Evolutionary conservation across 176 grass and related monocot genomes (phyloP).

Genomic region (Cenchrus fungigraminus): DNA sequence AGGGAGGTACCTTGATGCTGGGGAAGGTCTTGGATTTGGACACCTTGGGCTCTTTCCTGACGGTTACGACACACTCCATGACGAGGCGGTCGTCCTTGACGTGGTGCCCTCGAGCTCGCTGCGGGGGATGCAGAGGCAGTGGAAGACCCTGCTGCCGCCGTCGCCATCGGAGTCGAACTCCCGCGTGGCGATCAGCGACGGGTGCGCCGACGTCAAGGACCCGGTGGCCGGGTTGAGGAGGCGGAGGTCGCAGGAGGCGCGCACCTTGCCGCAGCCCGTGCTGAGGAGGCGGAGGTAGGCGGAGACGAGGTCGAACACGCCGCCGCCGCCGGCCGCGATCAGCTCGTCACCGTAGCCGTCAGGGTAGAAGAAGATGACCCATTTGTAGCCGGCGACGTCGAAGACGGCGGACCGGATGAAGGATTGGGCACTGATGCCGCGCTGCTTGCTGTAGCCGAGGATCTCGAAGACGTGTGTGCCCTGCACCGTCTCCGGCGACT

Average conservation of each 20-base stretch:
- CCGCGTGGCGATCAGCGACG: background rate
- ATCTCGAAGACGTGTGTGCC: constrained; percentile 17
- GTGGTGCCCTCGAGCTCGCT: constrained; percentile 15
- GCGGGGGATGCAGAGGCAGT: constrained; percentile 1
- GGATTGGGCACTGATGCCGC: background rate
- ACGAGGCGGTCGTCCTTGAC: background rate
- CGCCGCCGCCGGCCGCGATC: too few relatives aligned
- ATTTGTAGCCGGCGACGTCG: constrained; percentile 2
- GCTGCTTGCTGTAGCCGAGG: constrained; percentile 16
- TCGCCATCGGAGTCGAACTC: background rate
- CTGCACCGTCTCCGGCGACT: background rate
- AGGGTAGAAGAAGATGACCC: constrained; percentile 14
- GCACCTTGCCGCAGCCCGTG: background rate
- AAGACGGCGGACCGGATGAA: background rate
- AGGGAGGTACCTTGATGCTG: background rate
- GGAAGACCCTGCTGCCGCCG: background rate
- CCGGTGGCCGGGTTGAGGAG: background rate
- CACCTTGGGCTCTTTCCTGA: constrained; percentile 2
- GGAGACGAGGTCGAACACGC: background rate
- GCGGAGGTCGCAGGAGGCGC: constrained; percentile 27
- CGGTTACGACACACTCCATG: constrained; percentile 24
- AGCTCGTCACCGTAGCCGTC: background rate
- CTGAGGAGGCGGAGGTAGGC: constrained; percentile 15
- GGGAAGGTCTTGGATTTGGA: background rate
- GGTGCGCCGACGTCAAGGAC: background rate